Evolutionary conservation across 73 alveolate species (phyloP), one percentile per base, ranked within the genome.

Genomic region (Paramecium primaurelia): DNA sequence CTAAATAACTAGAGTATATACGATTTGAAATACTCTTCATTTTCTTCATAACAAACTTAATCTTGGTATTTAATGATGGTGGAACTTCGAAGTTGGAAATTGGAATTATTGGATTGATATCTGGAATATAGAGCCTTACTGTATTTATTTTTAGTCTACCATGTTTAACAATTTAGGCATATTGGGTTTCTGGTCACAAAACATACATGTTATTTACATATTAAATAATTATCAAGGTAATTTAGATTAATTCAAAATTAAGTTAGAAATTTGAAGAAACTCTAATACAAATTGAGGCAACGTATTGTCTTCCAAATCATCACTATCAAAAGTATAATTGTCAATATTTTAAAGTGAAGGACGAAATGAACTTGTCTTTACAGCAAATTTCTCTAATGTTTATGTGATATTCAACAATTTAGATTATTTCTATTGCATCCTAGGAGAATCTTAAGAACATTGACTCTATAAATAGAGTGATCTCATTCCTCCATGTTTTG

Each of bases 81-180:
- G 47, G 84, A 34, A 34, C 84, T 64, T 34, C 84, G 45, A 11
- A 64, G 47, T 64, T 64, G 30, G 47, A 64, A n/a, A 32, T 28
- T 28, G 25, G 51, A 32, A 34, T 3, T 25, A 28, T 64, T 14
- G 51, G 84, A 64, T 64, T 64, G 84, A 64, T 64, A 64, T 64
- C 84, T 28, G 47, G 84, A 64, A 34, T 64, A 64, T 11, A 64
- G 47, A 25, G 84, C 84, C 84, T 64, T 64, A 64, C 69, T 25
- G 51, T 64, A 64, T 64, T 64, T 64, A 64, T 64, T 64, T 64
- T 34, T 64, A 16, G 69, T 28, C 84, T 64, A 64, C 84, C 84
- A 64, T 64, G 84, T 64, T 64, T 34, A 64, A 34, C 84, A 64
- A 64, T 64, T 64, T 54, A 28, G 84, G 84, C 84, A 64, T 28